Conservation (phyloP, 768 basidiomycete species). For the Boletus insuetus region DNA sequence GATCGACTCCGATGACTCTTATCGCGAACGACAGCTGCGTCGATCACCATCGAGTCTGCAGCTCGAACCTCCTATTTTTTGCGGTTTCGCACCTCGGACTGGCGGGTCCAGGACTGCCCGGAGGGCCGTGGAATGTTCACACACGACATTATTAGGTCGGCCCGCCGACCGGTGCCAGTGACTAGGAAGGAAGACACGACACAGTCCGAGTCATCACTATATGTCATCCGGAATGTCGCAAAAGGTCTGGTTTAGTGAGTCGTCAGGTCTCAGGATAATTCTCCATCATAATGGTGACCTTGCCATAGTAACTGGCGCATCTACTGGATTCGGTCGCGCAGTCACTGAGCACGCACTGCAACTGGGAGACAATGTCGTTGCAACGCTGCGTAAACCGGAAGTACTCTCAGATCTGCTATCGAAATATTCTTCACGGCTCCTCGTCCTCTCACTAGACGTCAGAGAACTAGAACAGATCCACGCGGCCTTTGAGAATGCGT, state of each 20-base stretch:
- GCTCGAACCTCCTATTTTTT: no score
- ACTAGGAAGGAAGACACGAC: no score
- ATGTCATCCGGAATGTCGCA: conserved; percentile 1
- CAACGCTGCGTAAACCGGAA: conserved; percentile 36
- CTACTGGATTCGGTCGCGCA: conserved; percentile 37
- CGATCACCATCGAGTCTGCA: no score
- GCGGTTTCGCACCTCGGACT: no score
- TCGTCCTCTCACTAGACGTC: conserved; percentile 42
- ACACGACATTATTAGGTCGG: no score
- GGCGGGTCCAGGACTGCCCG: no score
- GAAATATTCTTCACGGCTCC: conserved; percentile 32
- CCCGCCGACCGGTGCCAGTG: no score
- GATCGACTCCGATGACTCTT: no score
- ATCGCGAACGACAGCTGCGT: no score
- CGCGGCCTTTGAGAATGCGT: conserved; percentile 34
- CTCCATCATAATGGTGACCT: background rate
- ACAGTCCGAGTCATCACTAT: no score
- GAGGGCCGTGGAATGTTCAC: no score
- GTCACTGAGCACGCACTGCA: conserved; percentile 34
- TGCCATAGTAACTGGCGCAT: conserved; percentile 39
- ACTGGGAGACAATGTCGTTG: conserved; percentile 41
- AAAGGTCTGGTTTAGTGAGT: conserved; percentile 27
- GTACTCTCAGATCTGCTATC: conserved; percentile 29
- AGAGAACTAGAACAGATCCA: conserved; percentile 29
- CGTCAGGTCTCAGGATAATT: background rate